Evolutionary conservation across 805 yeast species (phyloP).

Genomic region (Komagataella kurtzmanii): DNA sequence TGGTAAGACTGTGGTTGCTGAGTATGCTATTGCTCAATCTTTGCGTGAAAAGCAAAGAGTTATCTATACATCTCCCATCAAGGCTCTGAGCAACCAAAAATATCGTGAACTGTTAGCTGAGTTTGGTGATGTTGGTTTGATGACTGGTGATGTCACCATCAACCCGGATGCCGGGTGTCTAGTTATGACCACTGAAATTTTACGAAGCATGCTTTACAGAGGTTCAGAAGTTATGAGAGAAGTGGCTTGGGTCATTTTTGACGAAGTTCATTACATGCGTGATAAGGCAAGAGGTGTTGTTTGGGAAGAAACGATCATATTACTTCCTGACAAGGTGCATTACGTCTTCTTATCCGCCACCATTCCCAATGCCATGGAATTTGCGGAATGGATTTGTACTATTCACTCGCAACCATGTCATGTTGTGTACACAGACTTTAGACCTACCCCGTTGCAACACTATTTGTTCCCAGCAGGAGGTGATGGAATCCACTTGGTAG

Average conservation of each 20-base stretch:
- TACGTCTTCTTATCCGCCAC: slow-evolving; percentile 93
- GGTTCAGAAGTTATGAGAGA: slow-evolving; percentile 98
- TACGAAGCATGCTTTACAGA: slow-evolving; percentile 90
- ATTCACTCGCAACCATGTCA: slow-evolving; percentile 96
- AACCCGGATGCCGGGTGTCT: slow-evolving; percentile 97
- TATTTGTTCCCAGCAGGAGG: slow-evolving; percentile 98
- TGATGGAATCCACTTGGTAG: slow-evolving; percentile 93
- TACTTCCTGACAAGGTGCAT: slow-evolving; percentile 91
- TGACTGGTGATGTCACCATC: slow-evolving; percentile 98
- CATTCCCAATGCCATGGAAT: slow-evolving; percentile 95
- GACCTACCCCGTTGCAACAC: slow-evolving; percentile 98
- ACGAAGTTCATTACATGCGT: slow-evolving; percentile 97
- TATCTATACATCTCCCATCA: slow-evolving; percentile 90
- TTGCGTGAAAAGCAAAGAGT: slow-evolving; percentile 84
- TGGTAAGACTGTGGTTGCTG: slow-evolving; percentile 95
- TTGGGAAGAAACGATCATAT: slow-evolving; percentile 97
- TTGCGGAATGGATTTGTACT: slow-evolving; percentile 97
- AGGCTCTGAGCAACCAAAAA: slow-evolving; percentile 89
- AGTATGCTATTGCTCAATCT: slow-evolving; percentile 94
- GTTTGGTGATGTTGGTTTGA: slow-evolving; percentile 92
- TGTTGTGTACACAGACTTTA: slow-evolving; percentile 95
- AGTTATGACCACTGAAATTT: slow-evolving; percentile 98
- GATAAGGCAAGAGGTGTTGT: slow-evolving; percentile 98
- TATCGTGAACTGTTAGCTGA: slow-evolving; percentile 86
- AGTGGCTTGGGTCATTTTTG: slow-evolving; percentile 97